Evolutionary conservation across 768 basidiomycete genomes (phyloP).

Genomic region (Suillus subaureus): DNA sequence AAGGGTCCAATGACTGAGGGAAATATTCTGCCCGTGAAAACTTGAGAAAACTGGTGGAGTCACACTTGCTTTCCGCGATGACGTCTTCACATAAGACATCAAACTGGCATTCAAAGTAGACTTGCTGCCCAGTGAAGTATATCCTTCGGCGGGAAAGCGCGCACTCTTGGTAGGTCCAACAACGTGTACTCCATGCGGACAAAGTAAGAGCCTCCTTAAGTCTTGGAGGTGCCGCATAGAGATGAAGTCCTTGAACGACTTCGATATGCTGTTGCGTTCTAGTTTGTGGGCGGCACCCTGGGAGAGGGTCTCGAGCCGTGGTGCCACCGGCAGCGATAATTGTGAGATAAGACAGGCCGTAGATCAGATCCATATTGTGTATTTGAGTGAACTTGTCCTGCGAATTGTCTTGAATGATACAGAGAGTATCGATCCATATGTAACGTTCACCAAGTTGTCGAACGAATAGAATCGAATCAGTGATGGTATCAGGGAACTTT

Average conservation of each 20-base stretch:
- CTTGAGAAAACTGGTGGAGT: not conserved
- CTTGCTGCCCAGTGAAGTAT: slow-evolving; percentile 24
- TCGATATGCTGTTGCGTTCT: slow-evolving; percentile 21
- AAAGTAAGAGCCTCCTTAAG: slow-evolving; percentile 11
- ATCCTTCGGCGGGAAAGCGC: slow-evolving; percentile 23
- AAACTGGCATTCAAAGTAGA: slow-evolving; percentile 22
- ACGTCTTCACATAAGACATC: slow-evolving; percentile 29
- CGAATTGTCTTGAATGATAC: slow-evolving; percentile 24
- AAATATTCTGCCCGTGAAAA: not conserved
- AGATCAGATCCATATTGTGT: slow-evolving; percentile 23
- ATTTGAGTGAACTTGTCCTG: slow-evolving; percentile 22
- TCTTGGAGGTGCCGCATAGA: slow-evolving; percentile 21
- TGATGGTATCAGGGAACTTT: slow-evolving; percentile 24
- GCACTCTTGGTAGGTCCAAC: slow-evolving; percentile 27
- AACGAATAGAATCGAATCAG: slow-evolving; percentile 25
- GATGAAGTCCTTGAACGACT: slow-evolving; percentile 23
- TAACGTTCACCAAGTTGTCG: slow-evolving; percentile 25
- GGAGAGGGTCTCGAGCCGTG: slow-evolving; percentile 17
- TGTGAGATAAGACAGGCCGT: slow-evolving; percentile 20
- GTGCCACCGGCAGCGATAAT: slow-evolving; percentile 19
- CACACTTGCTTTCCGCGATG: slow-evolving; percentile 18
- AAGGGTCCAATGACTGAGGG: not conserved
- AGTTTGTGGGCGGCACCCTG: slow-evolving; percentile 16
- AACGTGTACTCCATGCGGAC: slow-evolving; percentile 22
- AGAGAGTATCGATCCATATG: slow-evolving; percentile 28